Conservation (phyloP, 139 green algal genomes). For the Chlorella ohadii region DNA sequence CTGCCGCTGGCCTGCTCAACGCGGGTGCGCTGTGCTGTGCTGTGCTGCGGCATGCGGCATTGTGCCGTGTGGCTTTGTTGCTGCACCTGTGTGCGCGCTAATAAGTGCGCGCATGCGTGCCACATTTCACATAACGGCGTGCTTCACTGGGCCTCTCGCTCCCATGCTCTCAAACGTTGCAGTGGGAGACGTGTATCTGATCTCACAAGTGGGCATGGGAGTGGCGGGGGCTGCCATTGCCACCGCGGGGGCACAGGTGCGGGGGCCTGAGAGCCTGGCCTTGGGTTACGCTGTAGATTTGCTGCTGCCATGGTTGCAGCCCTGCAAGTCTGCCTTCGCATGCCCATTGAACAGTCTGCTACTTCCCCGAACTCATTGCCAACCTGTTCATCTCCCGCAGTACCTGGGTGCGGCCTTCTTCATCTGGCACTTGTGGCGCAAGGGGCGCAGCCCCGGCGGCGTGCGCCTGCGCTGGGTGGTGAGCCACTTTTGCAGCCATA, state of each 20-base stretch:
- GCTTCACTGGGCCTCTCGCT: too few relatives aligned
- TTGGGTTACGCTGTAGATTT: background rate
- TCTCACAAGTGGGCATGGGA: conserved; percentile 41
- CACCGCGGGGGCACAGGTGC: conserved; percentile 60
- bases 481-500: too few relatives aligned
- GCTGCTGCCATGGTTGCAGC: too few relatives aligned
- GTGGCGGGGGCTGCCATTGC: conserved; percentile 50
- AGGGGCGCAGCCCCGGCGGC: conserved; percentile 11
- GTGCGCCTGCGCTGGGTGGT: conserved; percentile 40
- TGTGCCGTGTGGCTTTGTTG: too few relatives aligned
- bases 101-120: too few relatives aligned
- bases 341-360: too few relatives aligned
- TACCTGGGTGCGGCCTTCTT: conserved; percentile 54
- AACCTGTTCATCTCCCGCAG: background rate
- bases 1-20: conserved; percentile 55
- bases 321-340: too few relatives aligned
- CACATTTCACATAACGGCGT: too few relatives aligned
- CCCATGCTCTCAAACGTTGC: background rate
- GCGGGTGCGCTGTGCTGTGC: conserved; percentile 28
- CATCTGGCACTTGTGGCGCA: conserved; percentile 38
- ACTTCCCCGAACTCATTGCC: too few relatives aligned
- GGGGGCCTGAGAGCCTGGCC: background rate
- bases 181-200: conserved; percentile 58
- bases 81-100: too few relatives aligned
- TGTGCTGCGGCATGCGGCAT: too few relatives aligned